Percentiles rank a stretch among this genome's conserved stretches.
Evolutionary conservation across 1,139 yeast genomes (phyloP).

Genomic region (Taphrina communis): DNA sequence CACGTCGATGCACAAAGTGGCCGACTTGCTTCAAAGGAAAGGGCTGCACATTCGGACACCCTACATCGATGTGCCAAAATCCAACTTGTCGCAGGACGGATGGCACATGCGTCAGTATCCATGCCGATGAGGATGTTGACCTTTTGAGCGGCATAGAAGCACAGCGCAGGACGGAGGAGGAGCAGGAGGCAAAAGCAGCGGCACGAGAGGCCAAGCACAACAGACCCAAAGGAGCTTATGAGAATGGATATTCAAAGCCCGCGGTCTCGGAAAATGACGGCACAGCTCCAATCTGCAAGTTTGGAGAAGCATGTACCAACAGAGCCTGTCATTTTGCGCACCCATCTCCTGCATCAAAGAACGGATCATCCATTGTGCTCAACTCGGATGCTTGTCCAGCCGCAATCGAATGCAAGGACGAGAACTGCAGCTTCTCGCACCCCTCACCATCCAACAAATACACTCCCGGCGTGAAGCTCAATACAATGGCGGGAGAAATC

Average conservation of each 20-base stretch:
- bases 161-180: slow-evolving; percentile 24
- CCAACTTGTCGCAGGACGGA: slow-evolving; percentile 21
- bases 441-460: slow-evolving; percentile 37
- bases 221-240: background rate
- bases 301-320: slow-evolving; percentile 37
- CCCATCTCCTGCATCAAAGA: slow-evolving; percentile 38
- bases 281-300: slow-evolving; percentile 26
- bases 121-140: slow-evolving; percentile 28
- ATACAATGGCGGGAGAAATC: slow-evolving; percentile 16
- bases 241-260: background rate
- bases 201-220: slow-evolving; percentile 3
- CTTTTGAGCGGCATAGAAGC: slow-evolving; percentile 20
- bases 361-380: slow-evolving; percentile 37
- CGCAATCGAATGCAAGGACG: slow-evolving; percentile 32
- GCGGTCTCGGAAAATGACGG: slow-evolving; percentile 6
- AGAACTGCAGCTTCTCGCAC: slow-evolving; percentile 32
- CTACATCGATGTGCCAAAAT: slow-evolving; percentile 23
- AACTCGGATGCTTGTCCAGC: slow-evolving; percentile 25
- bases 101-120: slow-evolving; percentile 29
- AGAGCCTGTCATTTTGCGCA: slow-evolving; percentile 34
- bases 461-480: slow-evolving; percentile 29
- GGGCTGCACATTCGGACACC: slow-evolving; percentile 36
- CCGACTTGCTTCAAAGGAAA: slow-evolving; percentile 32
- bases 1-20: slow-evolving; percentile 35
- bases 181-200: slow-evolving; percentile 16